Evolutionary conservation across 140 eudicot species (phyloP), one percentile per base, ranked within the genome.

Genomic region (Bidens hawaiensis): DNA sequence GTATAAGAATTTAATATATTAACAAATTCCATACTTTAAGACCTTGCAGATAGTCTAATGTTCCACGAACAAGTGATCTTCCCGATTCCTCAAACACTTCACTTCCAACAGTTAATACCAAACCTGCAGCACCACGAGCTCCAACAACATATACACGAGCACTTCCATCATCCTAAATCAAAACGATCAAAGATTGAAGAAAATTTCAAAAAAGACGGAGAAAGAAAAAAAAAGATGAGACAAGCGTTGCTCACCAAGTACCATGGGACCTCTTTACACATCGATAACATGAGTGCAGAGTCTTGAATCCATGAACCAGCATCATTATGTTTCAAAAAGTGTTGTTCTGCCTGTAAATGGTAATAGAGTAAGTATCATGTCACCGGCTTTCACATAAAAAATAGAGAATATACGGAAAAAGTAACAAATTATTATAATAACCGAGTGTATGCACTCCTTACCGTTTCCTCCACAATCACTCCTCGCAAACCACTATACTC

Each of bases 271-370:
- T 94, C 99, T 75, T 94, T 85, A 57, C 90, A 81, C 89, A 68
- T 83, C 40, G 94, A 94, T 50, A 81, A 79, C 97, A 94, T 83
- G 54, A 94, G 28, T 0, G 99, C 95, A 17, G 99, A 94, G 71
- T 94, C 99, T 65, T 94, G 97, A 81, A 94, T 84, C 99, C 99
- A 94, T 1, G 99, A 94, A 76, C 99, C 99, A 47, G 99, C 99
- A 85, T 94, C 99, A 67, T 85, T 94, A 78, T 94, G 99, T 69
- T 94, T 94, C 78, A 94, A 55, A 71, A 88, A 94, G 78, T 93
- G 96, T 69, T 88, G 95, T 71, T 94, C 97, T 6, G 94, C 89
- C 99, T 94, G 79, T 6, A 62, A 62, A 59, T 19, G 27, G 27
- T 27, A 57, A 31, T n/a, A 52, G 53, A 13, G 5, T 14, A 54